These are phyloP conservation scores for Lactifluus subvellereus DNA, from an alignment of 768 basidiomycete genomes.

Conservation along the genomic window DNA sequence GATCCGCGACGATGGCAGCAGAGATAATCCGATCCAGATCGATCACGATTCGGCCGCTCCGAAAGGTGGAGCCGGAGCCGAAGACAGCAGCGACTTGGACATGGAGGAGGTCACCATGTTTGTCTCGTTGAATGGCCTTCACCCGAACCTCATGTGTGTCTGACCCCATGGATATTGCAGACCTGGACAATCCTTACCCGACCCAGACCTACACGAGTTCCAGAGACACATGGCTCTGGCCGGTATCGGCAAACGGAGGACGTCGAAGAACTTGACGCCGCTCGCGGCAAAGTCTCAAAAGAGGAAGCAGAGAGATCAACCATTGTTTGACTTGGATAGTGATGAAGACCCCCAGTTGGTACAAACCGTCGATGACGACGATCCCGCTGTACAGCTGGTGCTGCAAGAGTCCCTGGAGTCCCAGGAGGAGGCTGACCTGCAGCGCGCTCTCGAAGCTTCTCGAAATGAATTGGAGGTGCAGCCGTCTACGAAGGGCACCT, in stretches of 20 bases:
- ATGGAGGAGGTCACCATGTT: constrained; percentile 83
- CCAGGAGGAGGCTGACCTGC: constrained; percentile 30
- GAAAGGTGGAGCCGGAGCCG: constrained; percentile 28
- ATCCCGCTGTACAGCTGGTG: constrained; percentile 52
- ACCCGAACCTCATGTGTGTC: not conserved
- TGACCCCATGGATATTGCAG: constrained; percentile 17
- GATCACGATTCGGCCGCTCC: constrained; percentile 50
- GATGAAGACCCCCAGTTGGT: constrained; percentile 35
- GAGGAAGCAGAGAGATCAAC: constrained; percentile 36
- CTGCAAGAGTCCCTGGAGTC: constrained; percentile 55
- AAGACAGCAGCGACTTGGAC: constrained; percentile 39
- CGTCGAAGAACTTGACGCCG: constrained; percentile 35
- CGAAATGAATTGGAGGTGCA: constrained; percentile 5
- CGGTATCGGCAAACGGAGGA: constrained; percentile 48
- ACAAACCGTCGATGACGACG: constrained; percentile 41
- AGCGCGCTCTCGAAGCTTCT: constrained; percentile 31
- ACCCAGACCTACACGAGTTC: constrained; percentile 60
- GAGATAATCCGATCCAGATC: constrained; percentile 79
- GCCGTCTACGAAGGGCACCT: constrained; percentile 15
- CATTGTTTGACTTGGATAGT: constrained; percentile 51
- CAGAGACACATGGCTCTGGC: constrained; percentile 56
- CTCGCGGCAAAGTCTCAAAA: constrained; percentile 31
- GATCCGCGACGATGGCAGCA: constrained; percentile 80
- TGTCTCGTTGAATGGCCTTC: constrained; percentile 23
- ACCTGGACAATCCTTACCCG: constrained; percentile 32